Base-by-base conservation (phyloP, 495 filamentous ascomycete species). In the Pseudoneurospora amorphoporcata region DNA sequence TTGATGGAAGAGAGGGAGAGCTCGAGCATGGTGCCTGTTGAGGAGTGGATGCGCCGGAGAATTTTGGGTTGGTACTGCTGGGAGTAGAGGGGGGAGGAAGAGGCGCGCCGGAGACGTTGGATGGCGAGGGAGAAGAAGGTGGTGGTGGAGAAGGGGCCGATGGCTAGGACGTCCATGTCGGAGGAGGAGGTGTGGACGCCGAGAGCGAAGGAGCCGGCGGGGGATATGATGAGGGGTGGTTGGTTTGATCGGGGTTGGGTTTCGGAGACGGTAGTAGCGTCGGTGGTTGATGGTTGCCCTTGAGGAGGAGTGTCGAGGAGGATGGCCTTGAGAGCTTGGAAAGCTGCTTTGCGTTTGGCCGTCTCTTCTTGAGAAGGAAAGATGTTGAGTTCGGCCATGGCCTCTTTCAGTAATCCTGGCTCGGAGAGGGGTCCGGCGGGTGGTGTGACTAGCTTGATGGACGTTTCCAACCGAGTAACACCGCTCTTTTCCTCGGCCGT, bases 131-230 rank as follows among this genome's bases (percentile, higher is more conserved):
- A 75, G 72, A 90, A 88, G 76, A 90, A 90, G 4, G 83, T 86
- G 71, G 79, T 78, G 17, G 86, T 73, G 71, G 85, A 85, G 69
- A 89, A 86, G 16, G 84, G 84, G 10, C 88, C 87, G 71, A 90
- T 85, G 73, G 82, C 87, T 29, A 90, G 79, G 72, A 87, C 86
- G 75, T 90, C 87, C 2, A 90, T 84, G 74, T 89, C 87, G 2
- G 88, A 90, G 8, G 79, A 61, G 10, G 81, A 53, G 19, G 85
- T 85, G 83, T 87, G 89, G 37, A 89, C 84, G 5, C 82, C 86
- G 37, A 90, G 81, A n/a, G 82, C 83, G 74, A 88, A 89, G 35
- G 87, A 89, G 0, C 88, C 88, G n/a, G 89, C 86, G 4, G 88
- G 86, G 14, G 83, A 79, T 9, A 90, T 69, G 16, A 88, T 77